Conservation (phyloP, 2,329 filamentous ascomycete species). For the Aspergillus latus region DNA sequence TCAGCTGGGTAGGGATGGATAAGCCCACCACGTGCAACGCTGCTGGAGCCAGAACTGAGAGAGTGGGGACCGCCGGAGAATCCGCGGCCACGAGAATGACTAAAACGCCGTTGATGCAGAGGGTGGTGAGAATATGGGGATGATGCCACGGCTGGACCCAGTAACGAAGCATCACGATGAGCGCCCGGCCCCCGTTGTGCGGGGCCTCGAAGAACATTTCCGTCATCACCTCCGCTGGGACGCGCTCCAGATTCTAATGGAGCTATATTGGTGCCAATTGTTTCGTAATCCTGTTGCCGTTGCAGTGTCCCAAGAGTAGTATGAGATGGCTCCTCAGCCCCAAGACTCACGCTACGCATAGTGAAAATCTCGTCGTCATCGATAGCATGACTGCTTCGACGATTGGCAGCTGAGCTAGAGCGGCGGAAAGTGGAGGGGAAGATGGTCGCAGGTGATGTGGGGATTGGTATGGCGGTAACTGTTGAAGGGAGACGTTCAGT, state of each 20-base stretch:
- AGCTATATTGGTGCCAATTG: constrained; percentile 21
- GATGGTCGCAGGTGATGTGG: constrained; percentile 44
- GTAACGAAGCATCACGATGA: constrained; percentile 22
- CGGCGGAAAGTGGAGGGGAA: constrained; percentile 44
- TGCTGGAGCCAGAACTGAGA: constrained; percentile 42
- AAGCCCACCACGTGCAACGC: constrained; percentile 37
- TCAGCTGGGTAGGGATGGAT: constrained; percentile 36
- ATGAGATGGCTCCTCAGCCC: constrained; percentile 41
- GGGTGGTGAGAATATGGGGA: constrained; percentile 35
- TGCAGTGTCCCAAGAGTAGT: constrained; percentile 34
- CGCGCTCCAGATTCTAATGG: constrained; percentile 21
- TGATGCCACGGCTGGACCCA: constrained; percentile 30
- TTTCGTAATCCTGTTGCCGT: constrained; percentile 36
- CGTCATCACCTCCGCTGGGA: constrained; percentile 23
- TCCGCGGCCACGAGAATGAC: constrained; percentile 39
- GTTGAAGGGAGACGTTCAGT: constrained; percentile 35
- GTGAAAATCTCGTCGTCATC: constrained; percentile 49
- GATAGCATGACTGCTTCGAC: constrained; percentile 35
- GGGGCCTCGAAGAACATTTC: constrained; percentile 20
- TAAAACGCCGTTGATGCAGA: constrained; percentile 40
- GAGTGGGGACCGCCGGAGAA: constrained; percentile 40
- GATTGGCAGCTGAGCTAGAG: constrained; percentile 47
- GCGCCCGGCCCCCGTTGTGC: constrained; percentile 22
- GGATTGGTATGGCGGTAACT: constrained; percentile 50
- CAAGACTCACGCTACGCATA: constrained; percentile 49